Percentiles rank a stretch among this genome's conserved stretches.
phyloP scores from a whole-genome alignment of 2,329 filamentous ascomycete species.

The Colletotrichum truncatum region DNA sequence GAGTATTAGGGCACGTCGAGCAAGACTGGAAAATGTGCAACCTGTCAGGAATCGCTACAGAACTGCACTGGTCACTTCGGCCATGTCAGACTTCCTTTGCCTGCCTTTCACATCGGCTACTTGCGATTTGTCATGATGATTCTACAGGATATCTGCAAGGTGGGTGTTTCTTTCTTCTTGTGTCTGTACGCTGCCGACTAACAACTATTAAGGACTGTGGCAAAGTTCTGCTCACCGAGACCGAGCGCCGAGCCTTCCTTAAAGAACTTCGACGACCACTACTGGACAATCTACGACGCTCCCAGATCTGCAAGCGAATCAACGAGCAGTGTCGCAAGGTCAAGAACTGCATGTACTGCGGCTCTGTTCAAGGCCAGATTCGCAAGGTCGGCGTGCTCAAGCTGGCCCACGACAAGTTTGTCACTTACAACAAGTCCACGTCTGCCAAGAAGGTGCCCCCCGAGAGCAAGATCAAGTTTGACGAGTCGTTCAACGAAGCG shows the following conservation, averaged over 20 bases:
- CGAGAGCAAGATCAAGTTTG: slow-evolving; percentile 83
- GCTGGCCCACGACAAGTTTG: slow-evolving; percentile 92
- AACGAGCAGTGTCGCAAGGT: slow-evolving; percentile 90
- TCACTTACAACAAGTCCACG: slow-evolving; percentile 87
- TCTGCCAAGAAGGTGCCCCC: slow-evolving; percentile 86
- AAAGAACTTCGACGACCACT: slow-evolving; percentile 81
- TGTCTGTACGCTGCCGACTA: too few species aligned
- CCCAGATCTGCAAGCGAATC: slow-evolving; percentile 87
- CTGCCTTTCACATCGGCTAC: slow-evolving; percentile 96
- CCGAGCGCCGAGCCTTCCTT: slow-evolving; percentile 80
- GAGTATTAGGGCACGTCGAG: slow-evolving; percentile 78
- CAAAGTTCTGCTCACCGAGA: slow-evolving; percentile 81
- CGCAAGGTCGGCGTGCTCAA: slow-evolving; percentile 94
- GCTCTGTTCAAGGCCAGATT: slow-evolving; percentile 86
- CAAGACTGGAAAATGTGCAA: slow-evolving; percentile 81
- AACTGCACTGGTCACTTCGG: slow-evolving; percentile 96
- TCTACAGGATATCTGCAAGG: slow-evolving; percentile 94
- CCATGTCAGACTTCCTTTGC: slow-evolving; percentile 88
- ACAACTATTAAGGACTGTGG: slow-evolving; percentile 73
- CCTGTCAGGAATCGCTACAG: slow-evolving; percentile 83
- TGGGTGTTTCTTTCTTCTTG: slow-evolving; percentile 40
- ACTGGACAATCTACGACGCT: slow-evolving; percentile 86
- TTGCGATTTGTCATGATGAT: slow-evolving; percentile 92
- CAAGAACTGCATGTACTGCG: slow-evolving; percentile 83
- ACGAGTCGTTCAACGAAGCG: slow-evolving; percentile 84